phyloP scores from a whole-genome alignment of 108 stramenopile species.

The Fragilaria crotonensis region DNA sequence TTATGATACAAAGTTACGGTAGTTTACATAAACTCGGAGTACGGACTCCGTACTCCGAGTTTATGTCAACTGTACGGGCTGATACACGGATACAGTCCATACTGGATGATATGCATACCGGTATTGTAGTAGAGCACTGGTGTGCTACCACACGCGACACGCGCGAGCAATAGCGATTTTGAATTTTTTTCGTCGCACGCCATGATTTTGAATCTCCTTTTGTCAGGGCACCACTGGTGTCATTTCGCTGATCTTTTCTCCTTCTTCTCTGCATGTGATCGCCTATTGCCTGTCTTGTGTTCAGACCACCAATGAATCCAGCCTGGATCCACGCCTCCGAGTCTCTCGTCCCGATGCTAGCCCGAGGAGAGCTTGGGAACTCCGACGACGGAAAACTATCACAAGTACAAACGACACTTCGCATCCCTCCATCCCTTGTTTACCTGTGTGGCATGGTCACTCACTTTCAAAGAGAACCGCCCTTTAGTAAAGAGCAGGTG shows the following conservation, averaged over 20 bases:
- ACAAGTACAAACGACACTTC: conserved; percentile 2
- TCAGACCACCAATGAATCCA: neutral
- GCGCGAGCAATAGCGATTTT: too few relatives aligned
- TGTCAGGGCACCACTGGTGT: too few relatives aligned
- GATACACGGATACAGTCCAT: too few relatives aligned
- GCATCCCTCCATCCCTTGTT: conserved; percentile 2
- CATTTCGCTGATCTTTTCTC: neutral
- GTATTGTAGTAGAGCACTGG: too few relatives aligned
- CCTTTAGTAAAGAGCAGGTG: neutral
- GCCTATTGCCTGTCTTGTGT: neutral
- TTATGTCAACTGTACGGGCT: too few relatives aligned
- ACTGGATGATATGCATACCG: too few relatives aligned
- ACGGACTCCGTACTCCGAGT: too few relatives aligned
- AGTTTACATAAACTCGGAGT: too few relatives aligned
- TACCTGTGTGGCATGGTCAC: conserved; percentile 2
- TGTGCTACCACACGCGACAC: too few relatives aligned
- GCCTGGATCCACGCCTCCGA: neutral
- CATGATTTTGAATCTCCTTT: too few relatives aligned
- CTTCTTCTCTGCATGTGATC: neutral
- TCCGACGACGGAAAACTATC: neutral
- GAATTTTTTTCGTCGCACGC: too few relatives aligned
- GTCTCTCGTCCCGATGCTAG: neutral
- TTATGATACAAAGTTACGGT: too few relatives aligned
- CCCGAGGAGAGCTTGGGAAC: neutral
- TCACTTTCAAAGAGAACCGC: neutral